Percentiles rank a stretch among this genome's conserved stretches.
These are phyloP conservation scores for Epicoccum sorghinum DNA, from an alignment of 2,329 filamentous ascomycete species.

Conservation along the genomic window DNA sequence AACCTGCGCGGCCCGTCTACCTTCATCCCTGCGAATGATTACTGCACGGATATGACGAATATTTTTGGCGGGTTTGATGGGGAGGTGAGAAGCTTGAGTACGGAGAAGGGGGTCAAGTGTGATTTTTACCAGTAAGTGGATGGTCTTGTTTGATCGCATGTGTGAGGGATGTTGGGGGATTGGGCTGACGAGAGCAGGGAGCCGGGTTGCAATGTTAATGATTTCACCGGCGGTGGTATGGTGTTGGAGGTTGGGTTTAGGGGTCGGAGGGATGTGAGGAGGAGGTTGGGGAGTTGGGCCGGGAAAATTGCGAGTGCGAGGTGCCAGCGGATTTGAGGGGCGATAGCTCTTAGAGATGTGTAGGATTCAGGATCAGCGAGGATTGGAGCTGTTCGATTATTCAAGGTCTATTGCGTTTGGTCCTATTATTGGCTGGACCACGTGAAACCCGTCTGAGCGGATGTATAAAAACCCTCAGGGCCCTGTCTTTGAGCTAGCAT, in stretches of 20 bases:
- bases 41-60: conserved; percentile 4
- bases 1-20: not conserved
- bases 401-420: too few species aligned
- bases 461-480: too few species aligned
- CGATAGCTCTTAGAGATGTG: too few species aligned
- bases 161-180: not conserved
- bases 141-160: not conserved
- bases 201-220: not conserved
- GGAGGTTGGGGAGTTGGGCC: conserved; percentile 3
- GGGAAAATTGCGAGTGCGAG: not conserved
- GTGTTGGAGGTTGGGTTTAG: conserved; percentile 8
- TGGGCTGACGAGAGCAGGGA: not conserved
- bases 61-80: conserved; percentile 13
- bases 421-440: too few species aligned
- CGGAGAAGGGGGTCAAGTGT: conserved; percentile 8
- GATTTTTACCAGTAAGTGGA: conserved; percentile 6
- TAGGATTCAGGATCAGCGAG: too few species aligned
- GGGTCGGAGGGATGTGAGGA: not conserved
- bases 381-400: too few species aligned
- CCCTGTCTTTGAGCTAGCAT: too few species aligned
- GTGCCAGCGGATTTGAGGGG: not conserved
- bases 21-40: conserved; percentile 2
- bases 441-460: too few species aligned
- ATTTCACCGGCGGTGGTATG: not conserved
- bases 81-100: conserved; percentile 7